Conservation (phyloP, 805 yeast species). For the Kregervanrija pseudodelftensis region DNA sequence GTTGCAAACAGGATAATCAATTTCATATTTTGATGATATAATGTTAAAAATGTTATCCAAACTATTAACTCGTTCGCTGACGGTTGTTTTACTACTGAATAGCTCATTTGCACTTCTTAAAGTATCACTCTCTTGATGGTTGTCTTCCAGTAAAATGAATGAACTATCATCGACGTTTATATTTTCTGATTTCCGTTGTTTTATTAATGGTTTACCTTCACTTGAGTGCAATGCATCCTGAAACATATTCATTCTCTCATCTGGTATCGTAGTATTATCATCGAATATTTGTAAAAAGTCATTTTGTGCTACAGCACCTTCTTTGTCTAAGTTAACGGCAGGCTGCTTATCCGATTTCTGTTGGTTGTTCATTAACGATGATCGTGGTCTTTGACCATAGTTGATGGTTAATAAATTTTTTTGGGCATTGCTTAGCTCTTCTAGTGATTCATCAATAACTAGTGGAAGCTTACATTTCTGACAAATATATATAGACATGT, state of each 20-base stretch:
- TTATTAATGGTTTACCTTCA: slow-evolving; percentile 18
- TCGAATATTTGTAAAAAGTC: slow-evolving; percentile 14
- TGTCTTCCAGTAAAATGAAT: slow-evolving; percentile 22
- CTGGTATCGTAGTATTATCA: slow-evolving; percentile 28
- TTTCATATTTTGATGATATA: slow-evolving; percentile 67
- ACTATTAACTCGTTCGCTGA: slow-evolving; percentile 34
- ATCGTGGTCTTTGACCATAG: slow-evolving; percentile 20
- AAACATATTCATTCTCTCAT: slow-evolving; percentile 32
- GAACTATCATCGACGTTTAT: slow-evolving; percentile 21
- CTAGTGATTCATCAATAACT: slow-evolving; percentile 46
- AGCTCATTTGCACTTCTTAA: slow-evolving; percentile 2
- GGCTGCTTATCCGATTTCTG: too few species aligned
- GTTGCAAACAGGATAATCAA: slow-evolving; percentile 81
- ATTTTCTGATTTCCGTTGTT: slow-evolving; percentile 4
- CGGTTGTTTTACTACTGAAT: slow-evolving; percentile 20
- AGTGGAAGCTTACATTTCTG: slow-evolving; percentile 59
- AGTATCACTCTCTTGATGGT: too few species aligned
- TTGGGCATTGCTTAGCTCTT: slow-evolving; percentile 48
- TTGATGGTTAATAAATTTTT: slow-evolving; percentile 38
- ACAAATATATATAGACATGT: slow-evolving; percentile 32
- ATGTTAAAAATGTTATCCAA: slow-evolving; percentile 64
- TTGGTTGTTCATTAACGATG: background rate
- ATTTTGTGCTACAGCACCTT: background rate
- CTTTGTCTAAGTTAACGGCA: too few species aligned
- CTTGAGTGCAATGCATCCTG: slow-evolving; percentile 24